Evolutionary conservation across 306 rosid species (phyloP).

Genomic region (Glycine latifolia): DNA sequence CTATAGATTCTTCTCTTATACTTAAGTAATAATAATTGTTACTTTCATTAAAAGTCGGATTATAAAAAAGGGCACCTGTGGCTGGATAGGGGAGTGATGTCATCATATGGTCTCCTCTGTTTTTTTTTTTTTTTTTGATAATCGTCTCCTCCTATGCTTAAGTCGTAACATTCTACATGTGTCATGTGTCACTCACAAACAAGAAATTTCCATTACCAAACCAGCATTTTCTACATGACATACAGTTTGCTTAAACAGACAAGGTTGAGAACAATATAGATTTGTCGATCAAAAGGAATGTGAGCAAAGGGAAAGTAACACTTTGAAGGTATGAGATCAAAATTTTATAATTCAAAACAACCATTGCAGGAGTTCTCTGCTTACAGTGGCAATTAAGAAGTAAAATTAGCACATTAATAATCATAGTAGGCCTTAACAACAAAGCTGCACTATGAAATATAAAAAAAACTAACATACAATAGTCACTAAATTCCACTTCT

Average conservation of each 20-base stretch:
- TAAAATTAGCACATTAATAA: conserved; percentile 18
- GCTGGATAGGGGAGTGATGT: no score
- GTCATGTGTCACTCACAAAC: neutral
- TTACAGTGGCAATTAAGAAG: neutral
- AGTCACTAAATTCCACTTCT: conserved; percentile 13
- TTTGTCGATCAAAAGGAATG: conserved; percentile 13
- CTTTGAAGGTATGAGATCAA: conserved; percentile 16
- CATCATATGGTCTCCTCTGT: no score
- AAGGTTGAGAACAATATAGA: neutral
- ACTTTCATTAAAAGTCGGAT: no score
- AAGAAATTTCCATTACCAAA: neutral
- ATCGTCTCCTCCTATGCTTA: no score
- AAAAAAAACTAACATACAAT: conserved; percentile 22
- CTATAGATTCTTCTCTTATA: no score
- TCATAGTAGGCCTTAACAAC: conserved; percentile 24
- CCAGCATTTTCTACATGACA: conserved; percentile 5
- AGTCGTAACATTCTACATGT: neutral
- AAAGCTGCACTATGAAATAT: conserved; percentile 22
- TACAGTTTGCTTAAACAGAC: neutral
- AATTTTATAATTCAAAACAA: conserved; percentile 27
- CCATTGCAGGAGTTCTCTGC: no score
- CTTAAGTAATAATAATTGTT: no score
- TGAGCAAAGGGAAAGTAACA: neutral
- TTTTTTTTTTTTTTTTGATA: no score
- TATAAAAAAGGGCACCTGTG: no score